phyloP scores from a whole-genome alignment of 306 rosid species.

The Abrus precatorius region DNA sequence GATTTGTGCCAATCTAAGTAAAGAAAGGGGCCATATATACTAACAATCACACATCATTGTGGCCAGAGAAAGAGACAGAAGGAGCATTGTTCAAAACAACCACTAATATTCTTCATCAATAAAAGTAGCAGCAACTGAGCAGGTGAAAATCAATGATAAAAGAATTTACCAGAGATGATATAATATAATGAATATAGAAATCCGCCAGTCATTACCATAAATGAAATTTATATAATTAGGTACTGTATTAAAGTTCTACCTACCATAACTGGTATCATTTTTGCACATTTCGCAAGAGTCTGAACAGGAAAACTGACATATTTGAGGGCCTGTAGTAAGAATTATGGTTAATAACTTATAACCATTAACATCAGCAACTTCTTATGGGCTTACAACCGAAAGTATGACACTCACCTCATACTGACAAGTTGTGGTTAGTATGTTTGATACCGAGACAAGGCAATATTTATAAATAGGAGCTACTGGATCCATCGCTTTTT shows the following conservation, averaged over 20 bases:
- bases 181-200: slow-evolving; percentile 16
- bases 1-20: background rate
- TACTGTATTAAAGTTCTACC: slow-evolving; percentile 39
- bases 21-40: background rate
- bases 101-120: slow-evolving; percentile 26
- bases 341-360: slow-evolving; percentile 13
- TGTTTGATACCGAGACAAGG: slow-evolving; percentile 83
- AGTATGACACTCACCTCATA: slow-evolving; percentile 72
- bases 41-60: background rate
- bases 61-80: background rate
- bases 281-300: slow-evolving; percentile 95
- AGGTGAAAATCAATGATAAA: slow-evolving; percentile 31
- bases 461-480: slow-evolving; percentile 92
- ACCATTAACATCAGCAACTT: slow-evolving; percentile 19
- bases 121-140: slow-evolving; percentile 2
- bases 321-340: slow-evolving; percentile 88
- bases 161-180: slow-evolving; percentile 7
- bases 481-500: slow-evolving; percentile 77
- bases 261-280: slow-evolving; percentile 99
- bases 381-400: slow-evolving; percentile 14
- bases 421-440: slow-evolving; percentile 95
- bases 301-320: slow-evolving; percentile 98
- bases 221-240: slow-evolving; percentile 23
- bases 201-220: background rate
- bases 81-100: background rate